phyloP scores from a whole-genome alignment of 2,329 filamentous ascomycete species.

The Arthrobotrys iridis region DNA sequence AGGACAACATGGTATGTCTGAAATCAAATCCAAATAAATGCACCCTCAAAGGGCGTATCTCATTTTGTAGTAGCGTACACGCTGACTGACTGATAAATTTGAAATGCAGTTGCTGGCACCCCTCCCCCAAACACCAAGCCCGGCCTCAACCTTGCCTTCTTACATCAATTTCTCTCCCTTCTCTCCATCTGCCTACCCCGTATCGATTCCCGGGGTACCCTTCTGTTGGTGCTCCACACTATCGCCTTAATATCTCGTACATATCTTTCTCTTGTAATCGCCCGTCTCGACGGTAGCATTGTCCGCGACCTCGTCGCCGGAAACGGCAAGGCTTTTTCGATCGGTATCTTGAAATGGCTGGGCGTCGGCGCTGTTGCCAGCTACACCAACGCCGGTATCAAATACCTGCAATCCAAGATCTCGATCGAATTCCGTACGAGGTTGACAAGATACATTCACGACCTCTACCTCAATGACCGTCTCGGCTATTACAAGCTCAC shows the following conservation, averaged over 20 bases:
- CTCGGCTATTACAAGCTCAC: slow-evolving; percentile 95
- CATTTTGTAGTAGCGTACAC: too few species aligned
- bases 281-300: slow-evolving; percentile 92
- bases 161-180: slow-evolving; percentile 95
- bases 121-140: slow-evolving; percentile 92
- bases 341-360: slow-evolving; percentile 93
- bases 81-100: neutral
- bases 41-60: too few species aligned
- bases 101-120: slow-evolving; percentile 68
- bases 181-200: slow-evolving; percentile 97
- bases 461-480: slow-evolving; percentile 92
- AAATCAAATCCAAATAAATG: slow-evolving; percentile 68
- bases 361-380: slow-evolving; percentile 91
- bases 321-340: slow-evolving; percentile 85
- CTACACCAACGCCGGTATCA: slow-evolving; percentile 96
- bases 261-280: slow-evolving; percentile 92
- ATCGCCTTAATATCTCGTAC: slow-evolving; percentile 90
- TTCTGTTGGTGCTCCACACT: slow-evolving; percentile 85
- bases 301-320: slow-evolving; percentile 96
- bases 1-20: slow-evolving; percentile 62
- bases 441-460: slow-evolving; percentile 94
- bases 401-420: slow-evolving; percentile 96
- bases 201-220: slow-evolving; percentile 95
- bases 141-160: slow-evolving; percentile 90
- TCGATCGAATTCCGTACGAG: slow-evolving; percentile 97